Percentiles rank a stretch among this genome's conserved stretches.
phyloP scores from a whole-genome alignment of 371 early-diverging fungal genomes.

The Paraphysoderma sedebokerense region DNA sequence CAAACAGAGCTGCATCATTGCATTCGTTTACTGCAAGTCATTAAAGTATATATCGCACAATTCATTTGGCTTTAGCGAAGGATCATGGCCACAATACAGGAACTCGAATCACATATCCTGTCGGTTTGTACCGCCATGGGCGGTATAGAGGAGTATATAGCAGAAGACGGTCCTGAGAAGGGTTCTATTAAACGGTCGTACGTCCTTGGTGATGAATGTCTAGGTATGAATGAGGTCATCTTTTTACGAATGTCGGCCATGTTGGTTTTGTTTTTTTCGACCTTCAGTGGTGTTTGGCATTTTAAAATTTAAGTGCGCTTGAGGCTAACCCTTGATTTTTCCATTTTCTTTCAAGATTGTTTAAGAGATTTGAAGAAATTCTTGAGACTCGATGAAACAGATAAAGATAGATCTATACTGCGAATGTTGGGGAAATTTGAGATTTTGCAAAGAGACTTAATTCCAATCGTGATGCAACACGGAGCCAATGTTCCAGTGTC shows the following conservation, averaged over 20 bases:
- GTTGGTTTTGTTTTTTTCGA: conserved; percentile 10
- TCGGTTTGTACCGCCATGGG: conserved; percentile 69
- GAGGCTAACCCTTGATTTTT: neutral
- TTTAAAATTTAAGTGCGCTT: neutral
- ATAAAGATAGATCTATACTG: conserved; percentile 37
- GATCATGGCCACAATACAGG: no score
- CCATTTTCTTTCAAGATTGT: conserved; percentile 20
- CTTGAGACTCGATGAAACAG: conserved; percentile 48
- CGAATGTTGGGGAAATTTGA: conserved; percentile 51
- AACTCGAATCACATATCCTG: conserved; percentile 15
- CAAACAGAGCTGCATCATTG: no score
- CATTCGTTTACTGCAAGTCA: no score
- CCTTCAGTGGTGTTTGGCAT: neutral
- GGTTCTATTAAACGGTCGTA: conserved; percentile 30
- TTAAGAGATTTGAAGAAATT: conserved; percentile 55
- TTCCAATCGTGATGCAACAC: conserved; percentile 53
- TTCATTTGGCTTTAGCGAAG: no score
- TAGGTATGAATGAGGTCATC: conserved; percentile 23
- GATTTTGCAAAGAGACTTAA: conserved; percentile 49
- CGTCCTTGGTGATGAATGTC: conserved; percentile 58
- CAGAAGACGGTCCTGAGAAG: conserved; percentile 10
- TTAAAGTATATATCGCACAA: no score
- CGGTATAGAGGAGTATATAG: conserved; percentile 35
- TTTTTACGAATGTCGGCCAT: conserved; percentile 8
- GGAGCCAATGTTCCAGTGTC: conserved; percentile 19